Conservation (phyloP, 176 grass and related monocot species). For the Oryza meridionalis region DNA sequence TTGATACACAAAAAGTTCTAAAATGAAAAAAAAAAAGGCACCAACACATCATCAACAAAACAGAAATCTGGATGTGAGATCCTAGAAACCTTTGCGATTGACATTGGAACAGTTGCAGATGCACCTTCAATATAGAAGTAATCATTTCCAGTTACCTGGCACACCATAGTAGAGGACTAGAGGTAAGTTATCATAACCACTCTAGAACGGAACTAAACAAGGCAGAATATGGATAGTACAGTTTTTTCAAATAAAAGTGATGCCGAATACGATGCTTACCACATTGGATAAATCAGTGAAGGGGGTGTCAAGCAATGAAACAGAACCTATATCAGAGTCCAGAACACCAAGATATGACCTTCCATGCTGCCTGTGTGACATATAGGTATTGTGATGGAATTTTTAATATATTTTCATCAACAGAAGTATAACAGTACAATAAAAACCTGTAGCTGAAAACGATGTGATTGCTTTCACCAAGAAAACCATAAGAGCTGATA, state of each 20-base stretch:
- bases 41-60: constrained; percentile 19
- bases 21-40: not conserved
- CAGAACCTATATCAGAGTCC: constrained; percentile 64
- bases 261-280: constrained; percentile 48
- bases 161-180: constrained; percentile 10
- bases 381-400: constrained; percentile 3
- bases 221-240: not conserved
- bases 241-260: constrained; percentile 14
- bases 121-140: constrained; percentile 91
- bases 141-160: constrained; percentile 53
- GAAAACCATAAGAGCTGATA: constrained; percentile 88
- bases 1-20: not conserved
- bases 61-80: constrained; percentile 17
- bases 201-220: not conserved
- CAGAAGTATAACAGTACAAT: constrained; percentile 36
- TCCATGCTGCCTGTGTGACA: constrained; percentile 68
- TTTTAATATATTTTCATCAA: constrained; percentile 31
- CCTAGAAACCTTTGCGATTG: constrained; percentile 78
- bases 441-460: constrained; percentile 93
- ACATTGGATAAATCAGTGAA: constrained; percentile 77
- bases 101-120: constrained; percentile 67
- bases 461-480: constrained; percentile 63
- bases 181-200: constrained; percentile 2
- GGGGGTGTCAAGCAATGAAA: constrained; percentile 78
- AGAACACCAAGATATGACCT: constrained; percentile 85